Evolutionary conservation across 2,329 filamentous ascomycete genomes (phyloP).

Genomic region (Elsinoe ampelina): DNA sequence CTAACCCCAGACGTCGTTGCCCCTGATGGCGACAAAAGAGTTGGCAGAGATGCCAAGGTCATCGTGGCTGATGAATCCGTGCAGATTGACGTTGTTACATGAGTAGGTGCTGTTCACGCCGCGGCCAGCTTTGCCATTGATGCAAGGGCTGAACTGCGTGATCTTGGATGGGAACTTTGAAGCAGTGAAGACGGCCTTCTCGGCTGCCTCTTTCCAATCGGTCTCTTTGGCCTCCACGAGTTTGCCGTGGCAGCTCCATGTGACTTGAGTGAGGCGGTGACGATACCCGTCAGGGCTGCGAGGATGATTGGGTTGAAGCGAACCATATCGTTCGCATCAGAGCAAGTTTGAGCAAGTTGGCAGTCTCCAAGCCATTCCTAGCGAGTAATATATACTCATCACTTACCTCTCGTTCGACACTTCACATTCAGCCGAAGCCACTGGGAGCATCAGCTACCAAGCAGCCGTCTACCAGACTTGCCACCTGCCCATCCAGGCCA

Average conservation of each 20-base stretch:
- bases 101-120: conserved; percentile 31
- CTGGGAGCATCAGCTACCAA: background rate
- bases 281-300: background rate
- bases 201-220: background rate
- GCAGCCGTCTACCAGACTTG: background rate
- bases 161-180: background rate
- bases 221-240: background rate
- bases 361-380: background rate
- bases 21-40: conserved; percentile 32
- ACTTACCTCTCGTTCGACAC: background rate
- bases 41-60: conserved; percentile 42
- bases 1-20: conserved; percentile 44
- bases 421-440: background rate
- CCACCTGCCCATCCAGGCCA: background rate
- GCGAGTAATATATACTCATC: background rate
- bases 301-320: background rate
- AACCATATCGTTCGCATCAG: background rate
- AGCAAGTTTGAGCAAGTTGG: background rate
- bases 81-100: conserved; percentile 44
- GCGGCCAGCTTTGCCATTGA: background rate
- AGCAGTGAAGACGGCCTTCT: background rate
- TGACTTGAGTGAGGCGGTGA: background rate
- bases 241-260: background rate
- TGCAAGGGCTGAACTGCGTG: background rate
- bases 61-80: conserved; percentile 47